These are phyloP conservation scores for Castanea mollissima DNA, from an alignment of 306 rosid species.

Conservation along the genomic window DNA sequence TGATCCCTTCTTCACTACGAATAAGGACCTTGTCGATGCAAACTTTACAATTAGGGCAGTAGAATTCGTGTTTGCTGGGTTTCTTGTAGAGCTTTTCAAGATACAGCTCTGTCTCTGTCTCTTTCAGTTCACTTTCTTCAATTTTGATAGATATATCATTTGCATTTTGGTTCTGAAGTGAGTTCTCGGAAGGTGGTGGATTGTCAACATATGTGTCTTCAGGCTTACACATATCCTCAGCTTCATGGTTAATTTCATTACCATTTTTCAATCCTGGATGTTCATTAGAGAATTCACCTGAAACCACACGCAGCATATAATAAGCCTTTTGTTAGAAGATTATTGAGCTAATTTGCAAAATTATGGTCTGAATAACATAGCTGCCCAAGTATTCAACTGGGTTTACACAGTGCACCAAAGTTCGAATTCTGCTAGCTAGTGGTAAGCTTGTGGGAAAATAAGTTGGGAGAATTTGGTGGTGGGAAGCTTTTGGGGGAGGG, in stretches of 20 bases:
- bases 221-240: too few species aligned
- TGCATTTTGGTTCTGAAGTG: neutral
- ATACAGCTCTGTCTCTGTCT: conserved; percentile 7
- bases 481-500: too few species aligned
- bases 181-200: conserved; percentile 11
- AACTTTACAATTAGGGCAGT: conserved; percentile 67
- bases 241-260: neutral
- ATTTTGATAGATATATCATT: conserved; percentile 2
- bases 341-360: too few species aligned
- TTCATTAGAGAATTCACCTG: neutral
- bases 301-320: too few species aligned
- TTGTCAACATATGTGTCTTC: conserved; percentile 23
- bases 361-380: too few species aligned
- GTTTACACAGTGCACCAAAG: too few species aligned
- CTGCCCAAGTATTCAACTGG: too few species aligned
- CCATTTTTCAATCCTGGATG: neutral
- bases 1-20: conserved; percentile 19
- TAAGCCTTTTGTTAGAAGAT: too few species aligned
- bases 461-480: too few species aligned
- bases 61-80: conserved; percentile 55
- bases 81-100: conserved; percentile 22
- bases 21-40: conserved; percentile 67
- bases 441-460: too few species aligned
- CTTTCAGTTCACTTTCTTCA: conserved; percentile 23
- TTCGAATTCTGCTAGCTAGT: too few species aligned